Conservation (phyloP, 2,329 filamentous ascomycete genomes). For the Xenoacremonium recifei region DNA sequence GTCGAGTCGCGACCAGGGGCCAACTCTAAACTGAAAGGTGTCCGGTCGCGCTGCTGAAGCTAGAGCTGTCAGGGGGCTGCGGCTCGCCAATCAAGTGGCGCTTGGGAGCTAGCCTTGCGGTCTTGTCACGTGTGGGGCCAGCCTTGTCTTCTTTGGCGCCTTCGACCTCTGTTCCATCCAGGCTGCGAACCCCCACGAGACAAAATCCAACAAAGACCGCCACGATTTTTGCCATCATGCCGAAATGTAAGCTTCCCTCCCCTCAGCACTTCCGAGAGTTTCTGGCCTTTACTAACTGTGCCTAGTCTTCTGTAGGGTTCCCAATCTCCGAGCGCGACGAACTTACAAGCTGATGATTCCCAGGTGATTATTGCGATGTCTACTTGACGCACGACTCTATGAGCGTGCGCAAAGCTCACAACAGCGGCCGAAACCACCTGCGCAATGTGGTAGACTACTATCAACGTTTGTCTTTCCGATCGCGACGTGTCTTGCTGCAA, state of each 20-base stretch:
- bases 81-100: constrained; percentile 15
- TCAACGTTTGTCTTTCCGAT: constrained; percentile 62
- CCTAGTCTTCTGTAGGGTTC: constrained; percentile 22
- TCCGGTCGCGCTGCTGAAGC: constrained; percentile 22
- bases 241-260: constrained; percentile 69
- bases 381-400: constrained; percentile 99
- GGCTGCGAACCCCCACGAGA: constrained; percentile 11
- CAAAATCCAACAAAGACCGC: neutral
- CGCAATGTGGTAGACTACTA: constrained; percentile 99
- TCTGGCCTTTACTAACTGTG: constrained; percentile 34
- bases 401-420: constrained; percentile 99
- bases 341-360: constrained; percentile 26
- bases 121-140: constrained; percentile 29
- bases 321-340: constrained; percentile 7
- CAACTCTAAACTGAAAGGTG: constrained; percentile 32
- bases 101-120: constrained; percentile 22
- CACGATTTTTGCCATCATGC: constrained; percentile 60
- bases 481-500: constrained; percentile 3
- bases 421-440: constrained; percentile 92
- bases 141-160: constrained; percentile 25
- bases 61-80: neutral
- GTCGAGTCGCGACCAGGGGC: constrained; percentile 15
- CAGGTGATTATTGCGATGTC: constrained; percentile 97
- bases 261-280: constrained; percentile 11
- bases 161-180: constrained; percentile 13